phyloP scores from a whole-genome alignment of 129 eudicot species.

The Flaveria sonorensis region DNA sequence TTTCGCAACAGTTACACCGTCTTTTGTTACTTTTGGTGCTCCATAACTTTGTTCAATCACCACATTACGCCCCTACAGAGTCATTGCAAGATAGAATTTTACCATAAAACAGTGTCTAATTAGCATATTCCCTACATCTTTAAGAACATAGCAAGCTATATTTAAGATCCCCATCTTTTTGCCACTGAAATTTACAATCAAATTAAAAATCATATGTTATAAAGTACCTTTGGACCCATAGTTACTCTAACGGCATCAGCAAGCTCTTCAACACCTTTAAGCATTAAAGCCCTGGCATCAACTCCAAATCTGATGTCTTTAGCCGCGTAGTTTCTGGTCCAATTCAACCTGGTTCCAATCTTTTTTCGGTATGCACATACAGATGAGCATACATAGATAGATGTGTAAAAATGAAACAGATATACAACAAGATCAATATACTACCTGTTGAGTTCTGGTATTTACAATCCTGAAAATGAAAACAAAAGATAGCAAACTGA shows the following conservation, averaged over 20 bases:
- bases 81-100: neutral
- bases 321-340: conserved; percentile 85
- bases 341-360: conserved; percentile 63
- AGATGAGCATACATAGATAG: conserved; percentile 1
- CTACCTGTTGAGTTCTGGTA: conserved; percentile 49
- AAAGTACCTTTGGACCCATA: conserved; percentile 82
- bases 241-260: conserved; percentile 97
- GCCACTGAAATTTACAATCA: neutral
- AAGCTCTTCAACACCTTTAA: conserved; percentile 82
- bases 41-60: conserved; percentile 86
- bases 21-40: conserved; percentile 93
- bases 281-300: conserved; percentile 82
- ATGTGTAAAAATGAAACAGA: neutral
- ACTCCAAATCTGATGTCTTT: conserved; percentile 87
- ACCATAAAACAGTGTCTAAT: neutral
- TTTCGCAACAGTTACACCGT: conserved; percentile 90
- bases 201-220: neutral
- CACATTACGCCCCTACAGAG: conserved; percentile 74
- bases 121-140: neutral
- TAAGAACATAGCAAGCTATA: too few species aligned
- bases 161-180: too few species aligned
- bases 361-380: conserved; percentile 20
- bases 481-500: conserved; percentile 4
- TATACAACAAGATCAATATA: neutral
- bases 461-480: conserved; percentile 48